Percentiles rank a stretch among this genome's conserved stretches.
Conservation (phyloP, 495 filamentous ascomycete species). For the Penicillium maclennaniae region DNA sequence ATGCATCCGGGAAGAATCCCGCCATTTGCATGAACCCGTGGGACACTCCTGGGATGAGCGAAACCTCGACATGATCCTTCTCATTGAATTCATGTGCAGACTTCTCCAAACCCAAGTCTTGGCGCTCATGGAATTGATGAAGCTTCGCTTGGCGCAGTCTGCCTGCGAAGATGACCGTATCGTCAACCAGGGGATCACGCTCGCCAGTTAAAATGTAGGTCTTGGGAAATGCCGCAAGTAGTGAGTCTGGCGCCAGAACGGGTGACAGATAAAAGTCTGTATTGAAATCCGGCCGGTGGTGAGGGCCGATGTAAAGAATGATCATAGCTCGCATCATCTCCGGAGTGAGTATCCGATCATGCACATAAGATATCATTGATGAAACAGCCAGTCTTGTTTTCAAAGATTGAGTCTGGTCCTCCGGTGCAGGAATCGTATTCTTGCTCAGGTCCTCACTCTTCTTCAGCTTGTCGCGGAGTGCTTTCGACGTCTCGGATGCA, state of each 20-base stretch:
- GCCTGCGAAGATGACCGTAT: constrained; percentile 93
- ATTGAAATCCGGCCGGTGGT: constrained; percentile 86
- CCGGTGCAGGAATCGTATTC: constrained; percentile 35
- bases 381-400: constrained; percentile 86
- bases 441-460: constrained; percentile 23
- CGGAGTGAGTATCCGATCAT: constrained; percentile 89
- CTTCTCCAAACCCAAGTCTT: constrained; percentile 58
- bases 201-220: constrained; percentile 93
- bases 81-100: constrained; percentile 61
- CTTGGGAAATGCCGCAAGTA: constrained; percentile 82
- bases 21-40: constrained; percentile 95
- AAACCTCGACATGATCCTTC: constrained; percentile 73
- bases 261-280: constrained; percentile 89
- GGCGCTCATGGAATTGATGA: constrained; percentile 56
- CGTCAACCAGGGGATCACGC: constrained; percentile 91
- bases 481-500: constrained; percentile 24
- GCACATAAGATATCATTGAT: constrained; percentile 96
- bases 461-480: constrained; percentile 24
- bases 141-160: constrained; percentile 78
- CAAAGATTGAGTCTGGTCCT: constrained; percentile 62
- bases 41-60: constrained; percentile 77
- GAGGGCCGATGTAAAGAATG: constrained; percentile 92
- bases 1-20: constrained; percentile 77
- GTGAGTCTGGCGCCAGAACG: constrained; percentile 77
- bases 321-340: constrained; percentile 99